Conservation (phyloP, 129 eudicot species). For the Heracleum sosnowskyi region DNA sequence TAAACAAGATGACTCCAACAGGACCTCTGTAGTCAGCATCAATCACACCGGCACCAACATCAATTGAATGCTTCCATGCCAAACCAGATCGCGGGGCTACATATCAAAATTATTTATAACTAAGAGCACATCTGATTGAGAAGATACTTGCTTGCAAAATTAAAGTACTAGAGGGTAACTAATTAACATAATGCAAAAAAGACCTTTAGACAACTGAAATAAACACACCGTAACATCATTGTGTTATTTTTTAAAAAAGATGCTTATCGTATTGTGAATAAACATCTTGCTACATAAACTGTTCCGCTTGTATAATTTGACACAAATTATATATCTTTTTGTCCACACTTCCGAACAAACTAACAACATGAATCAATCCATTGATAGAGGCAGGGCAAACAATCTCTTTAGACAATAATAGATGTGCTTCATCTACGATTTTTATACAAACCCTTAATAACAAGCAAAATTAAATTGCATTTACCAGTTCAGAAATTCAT, state of each 20-base stretch:
- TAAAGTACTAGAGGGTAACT: neutral
- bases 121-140: neutral
- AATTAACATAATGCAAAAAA: neutral
- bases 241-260: too few species aligned
- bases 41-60: constrained; percentile 1
- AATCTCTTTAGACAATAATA: too few species aligned
- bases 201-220: neutral
- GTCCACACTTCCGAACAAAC: too few species aligned
- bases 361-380: too few species aligned
- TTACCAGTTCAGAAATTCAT: too few species aligned
- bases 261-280: neutral
- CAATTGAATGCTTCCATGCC: constrained; percentile 10
- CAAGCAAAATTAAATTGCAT: too few species aligned
- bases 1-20: constrained; percentile 49
- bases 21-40: constrained; percentile 45
- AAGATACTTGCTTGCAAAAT: neutral
- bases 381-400: too few species aligned
- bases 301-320: neutral
- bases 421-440: too few species aligned
- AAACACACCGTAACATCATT: neutral
- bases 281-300: neutral
- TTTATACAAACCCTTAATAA: too few species aligned
- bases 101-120: neutral
- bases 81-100: constrained; percentile 6
- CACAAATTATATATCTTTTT: neutral